Conservation (phyloP, 345 rosid species). For the Zanthoxylum bungeanum region DNA sequence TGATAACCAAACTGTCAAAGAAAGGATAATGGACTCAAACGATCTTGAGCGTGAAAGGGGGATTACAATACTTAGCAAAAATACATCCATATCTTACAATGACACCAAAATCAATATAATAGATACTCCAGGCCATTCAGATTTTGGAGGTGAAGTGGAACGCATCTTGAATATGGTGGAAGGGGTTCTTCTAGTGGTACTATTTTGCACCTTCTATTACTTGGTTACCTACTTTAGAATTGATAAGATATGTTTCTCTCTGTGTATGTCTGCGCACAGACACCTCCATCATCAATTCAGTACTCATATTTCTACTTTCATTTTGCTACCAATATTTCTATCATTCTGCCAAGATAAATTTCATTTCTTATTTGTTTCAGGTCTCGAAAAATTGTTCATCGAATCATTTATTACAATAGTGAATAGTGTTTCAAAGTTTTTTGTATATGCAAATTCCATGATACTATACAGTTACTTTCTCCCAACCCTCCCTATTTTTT, state of each 20-base stretch:
- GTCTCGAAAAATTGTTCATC: not conserved
- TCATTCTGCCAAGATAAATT: not conserved
- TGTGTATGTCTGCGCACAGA: not conserved
- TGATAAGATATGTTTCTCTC: not conserved
- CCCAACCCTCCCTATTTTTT: not conserved
- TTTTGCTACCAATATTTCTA: not conserved
- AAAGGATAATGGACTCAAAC: conserved; percentile 97
- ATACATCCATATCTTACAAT: conserved; percentile 87
- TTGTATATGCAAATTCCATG: not conserved
- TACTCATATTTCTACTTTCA: not conserved
- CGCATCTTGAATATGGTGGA: conserved; percentile 99
- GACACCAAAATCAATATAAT: conserved; percentile 85
- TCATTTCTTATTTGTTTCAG: not conserved
- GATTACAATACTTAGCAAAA: conserved; percentile 93
- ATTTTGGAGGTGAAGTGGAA: conserved; percentile 99
- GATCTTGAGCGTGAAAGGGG: conserved; percentile 97
- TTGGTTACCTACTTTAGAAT: not conserved
- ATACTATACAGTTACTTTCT: not conserved
- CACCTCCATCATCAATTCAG: not conserved
- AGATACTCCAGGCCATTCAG: conserved; percentile 98
- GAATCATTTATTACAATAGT: not conserved
- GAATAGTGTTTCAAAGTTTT: not conserved
- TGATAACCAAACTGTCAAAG: conserved; percentile 85
- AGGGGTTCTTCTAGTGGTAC: conserved; percentile 97
- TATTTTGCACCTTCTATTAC: conserved; percentile 18